phyloP scores from a whole-genome alignment of 2,329 filamentous ascomycete species.

The Zasmidium citrigriseum region DNA sequence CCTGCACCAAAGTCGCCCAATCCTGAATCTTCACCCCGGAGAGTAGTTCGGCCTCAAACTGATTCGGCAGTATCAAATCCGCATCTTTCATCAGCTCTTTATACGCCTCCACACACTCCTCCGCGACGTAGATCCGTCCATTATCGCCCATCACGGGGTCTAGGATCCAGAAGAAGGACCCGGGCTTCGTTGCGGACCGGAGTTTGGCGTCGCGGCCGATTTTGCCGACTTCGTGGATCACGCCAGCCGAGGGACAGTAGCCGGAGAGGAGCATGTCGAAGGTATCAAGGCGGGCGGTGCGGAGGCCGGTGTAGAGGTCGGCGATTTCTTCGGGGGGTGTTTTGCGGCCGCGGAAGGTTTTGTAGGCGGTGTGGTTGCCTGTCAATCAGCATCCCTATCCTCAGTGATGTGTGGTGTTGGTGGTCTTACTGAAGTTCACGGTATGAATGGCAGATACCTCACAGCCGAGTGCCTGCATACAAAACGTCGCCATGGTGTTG shows the following conservation, averaged over 20 bases:
- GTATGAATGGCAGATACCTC: slow-evolving; percentile 95
- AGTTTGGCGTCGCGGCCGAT: slow-evolving; percentile 80
- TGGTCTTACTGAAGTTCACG: slow-evolving; percentile 85
- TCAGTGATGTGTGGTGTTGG: neutral
- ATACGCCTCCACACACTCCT: slow-evolving; percentile 90
- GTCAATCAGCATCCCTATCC: slow-evolving; percentile 7
- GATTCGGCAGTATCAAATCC: slow-evolving; percentile 91
- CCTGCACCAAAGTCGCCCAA: slow-evolving; percentile 68
- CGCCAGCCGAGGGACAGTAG: slow-evolving; percentile 85
- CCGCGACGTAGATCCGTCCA: slow-evolving; percentile 84
- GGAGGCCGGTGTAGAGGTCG: slow-evolving; percentile 81
- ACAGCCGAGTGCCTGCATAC: slow-evolving; percentile 89
- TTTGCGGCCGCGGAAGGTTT: slow-evolving; percentile 81
- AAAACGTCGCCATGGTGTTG: slow-evolving; percentile 95
- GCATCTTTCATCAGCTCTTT: slow-evolving; percentile 76
- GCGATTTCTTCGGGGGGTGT: slow-evolving; percentile 79
- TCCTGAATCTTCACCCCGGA: slow-evolving; percentile 82
- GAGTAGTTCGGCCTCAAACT: slow-evolving; percentile 94
- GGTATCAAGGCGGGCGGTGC: slow-evolving; percentile 78
- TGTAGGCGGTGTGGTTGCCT: slow-evolving; percentile 96
- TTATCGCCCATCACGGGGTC: slow-evolving; percentile 99
- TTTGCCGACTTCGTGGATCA: slow-evolving; percentile 77
- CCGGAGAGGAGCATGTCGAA: slow-evolving; percentile 96
- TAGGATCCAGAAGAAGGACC: slow-evolving; percentile 92
- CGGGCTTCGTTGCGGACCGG: slow-evolving; percentile 62